Evolutionary conservation across 192 early-diverging fungal species (phyloP).

Genomic region (Rhizophagus clarus): DNA sequence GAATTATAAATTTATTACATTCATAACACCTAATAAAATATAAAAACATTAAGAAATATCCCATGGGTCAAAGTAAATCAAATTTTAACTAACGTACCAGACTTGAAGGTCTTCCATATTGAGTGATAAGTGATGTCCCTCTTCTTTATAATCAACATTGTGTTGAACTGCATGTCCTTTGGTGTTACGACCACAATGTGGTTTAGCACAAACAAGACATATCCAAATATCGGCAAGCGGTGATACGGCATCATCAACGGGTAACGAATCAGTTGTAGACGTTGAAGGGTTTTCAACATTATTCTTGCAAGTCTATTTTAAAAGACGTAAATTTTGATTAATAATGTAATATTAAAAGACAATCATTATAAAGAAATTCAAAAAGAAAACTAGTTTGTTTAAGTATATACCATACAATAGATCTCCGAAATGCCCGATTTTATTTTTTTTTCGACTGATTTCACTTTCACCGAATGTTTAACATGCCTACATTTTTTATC

Average conservation of each 20-base stretch:
- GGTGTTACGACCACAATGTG: slow-evolving; percentile 37
- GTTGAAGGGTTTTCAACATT: no score
- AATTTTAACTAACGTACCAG: slow-evolving; percentile 30
- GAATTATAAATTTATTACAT: slow-evolving; percentile 33
- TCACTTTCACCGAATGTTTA: background rate
- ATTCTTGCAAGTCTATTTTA: no score
- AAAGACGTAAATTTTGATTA: no score
- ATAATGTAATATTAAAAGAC: no score
- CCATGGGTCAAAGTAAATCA: background rate
- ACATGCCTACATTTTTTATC: background rate
- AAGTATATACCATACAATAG: background rate
- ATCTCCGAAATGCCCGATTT: background rate
- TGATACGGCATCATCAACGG: background rate
- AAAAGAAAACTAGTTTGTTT: background rate
- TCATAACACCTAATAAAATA: slow-evolving; percentile 36
- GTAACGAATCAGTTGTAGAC: no score
- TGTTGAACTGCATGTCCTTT: slow-evolving; percentile 35
- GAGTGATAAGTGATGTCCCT: slow-evolving; percentile 35
- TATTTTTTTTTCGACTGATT: background rate
- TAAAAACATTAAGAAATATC: background rate
- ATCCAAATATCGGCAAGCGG: slow-evolving; percentile 32
- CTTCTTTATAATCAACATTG: slow-evolving; percentile 30
- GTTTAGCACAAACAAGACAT: slow-evolving; percentile 38
- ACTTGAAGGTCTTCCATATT: slow-evolving; percentile 33
- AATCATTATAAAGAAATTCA: background rate